Evolutionary conservation across 2,329 filamentous ascomycete species (phyloP).

Genomic region (Davidsoniella eucalypti): DNA sequence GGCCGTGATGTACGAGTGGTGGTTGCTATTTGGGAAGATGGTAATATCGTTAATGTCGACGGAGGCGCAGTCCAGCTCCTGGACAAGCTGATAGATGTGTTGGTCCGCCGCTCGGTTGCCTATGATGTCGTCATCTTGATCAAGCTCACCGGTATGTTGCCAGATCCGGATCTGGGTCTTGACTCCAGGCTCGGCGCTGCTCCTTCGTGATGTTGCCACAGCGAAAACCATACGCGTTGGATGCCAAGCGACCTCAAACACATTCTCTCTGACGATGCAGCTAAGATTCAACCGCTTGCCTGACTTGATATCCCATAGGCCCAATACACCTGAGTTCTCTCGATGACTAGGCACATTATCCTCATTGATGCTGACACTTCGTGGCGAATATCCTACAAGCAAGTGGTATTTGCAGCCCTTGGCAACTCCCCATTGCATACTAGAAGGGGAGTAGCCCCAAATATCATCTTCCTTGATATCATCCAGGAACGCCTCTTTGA

Average conservation of each 20-base stretch:
- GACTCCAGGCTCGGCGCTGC: constrained; percentile 25
- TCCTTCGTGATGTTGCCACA: constrained; percentile 35
- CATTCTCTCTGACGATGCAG: constrained; percentile 38
- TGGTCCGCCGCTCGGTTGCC: background rate
- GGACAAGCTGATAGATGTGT: constrained; percentile 25
- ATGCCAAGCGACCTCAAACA: constrained; percentile 50
- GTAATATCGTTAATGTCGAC: constrained; percentile 47
- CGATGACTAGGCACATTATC: constrained; percentile 42
- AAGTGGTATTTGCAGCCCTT: constrained; percentile 32
- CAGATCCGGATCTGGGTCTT: constrained; percentile 39
- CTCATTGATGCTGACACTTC: constrained; percentile 35
- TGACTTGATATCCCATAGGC: constrained; percentile 37
- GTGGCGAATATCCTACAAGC: constrained; percentile 45
- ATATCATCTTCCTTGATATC: constrained; percentile 16
- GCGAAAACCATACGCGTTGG: constrained; percentile 36
- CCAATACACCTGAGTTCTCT: constrained; percentile 40
- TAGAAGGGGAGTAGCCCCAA: constrained; percentile 48
- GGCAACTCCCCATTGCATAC: constrained; percentile 43
- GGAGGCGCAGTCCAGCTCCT: constrained; percentile 41
- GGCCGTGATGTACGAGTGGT: constrained; percentile 39
- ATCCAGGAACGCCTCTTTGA: background rate
- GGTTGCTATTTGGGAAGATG: constrained; percentile 36
- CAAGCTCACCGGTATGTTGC: background rate
- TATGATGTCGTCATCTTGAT: background rate
- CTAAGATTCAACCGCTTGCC: constrained; percentile 30